Evolutionary conservation across 177 flowering plant species (phyloP).

Genomic region (Telopea speciosissima): DNA sequence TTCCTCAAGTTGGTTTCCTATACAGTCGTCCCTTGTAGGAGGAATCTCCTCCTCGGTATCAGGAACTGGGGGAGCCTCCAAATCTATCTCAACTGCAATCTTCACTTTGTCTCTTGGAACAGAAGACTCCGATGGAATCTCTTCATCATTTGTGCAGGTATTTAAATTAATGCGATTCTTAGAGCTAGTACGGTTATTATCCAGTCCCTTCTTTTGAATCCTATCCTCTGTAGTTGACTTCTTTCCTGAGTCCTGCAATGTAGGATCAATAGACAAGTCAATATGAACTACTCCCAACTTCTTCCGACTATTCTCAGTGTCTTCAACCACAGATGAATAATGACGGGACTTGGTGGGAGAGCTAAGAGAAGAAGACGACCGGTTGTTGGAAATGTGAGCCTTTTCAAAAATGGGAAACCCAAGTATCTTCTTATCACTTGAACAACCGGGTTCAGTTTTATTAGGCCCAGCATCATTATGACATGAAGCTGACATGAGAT

Average conservation of each 20-base stretch:
- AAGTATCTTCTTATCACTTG: slow-evolving; percentile 26
- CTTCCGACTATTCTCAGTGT: slow-evolving; percentile 8
- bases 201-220: slow-evolving; percentile 15
- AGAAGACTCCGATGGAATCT: slow-evolving; percentile 16
- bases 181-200: slow-evolving; percentile 17
- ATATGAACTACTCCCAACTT: slow-evolving; percentile 13
- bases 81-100: slow-evolving; percentile 32
- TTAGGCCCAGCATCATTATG: slow-evolving; percentile 13
- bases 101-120: slow-evolving; percentile 17
- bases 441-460: slow-evolving; percentile 17
- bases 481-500: slow-evolving; percentile 12
- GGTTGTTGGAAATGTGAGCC: slow-evolving; percentile 17
- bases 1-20: slow-evolving; percentile 10
- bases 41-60: slow-evolving; percentile 21
- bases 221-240: slow-evolving; percentile 8
- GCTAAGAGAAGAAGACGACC: slow-evolving; percentile 2
- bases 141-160: slow-evolving; percentile 35
- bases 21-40: slow-evolving; percentile 15
- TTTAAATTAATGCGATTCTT: slow-evolving; percentile 54
- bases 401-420: slow-evolving; percentile 33
- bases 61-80: slow-evolving; percentile 41
- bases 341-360: slow-evolving; percentile 10
- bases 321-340: slow-evolving; percentile 13
- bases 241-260: slow-evolving; percentile 8
- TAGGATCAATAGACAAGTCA: slow-evolving; percentile 16